phyloP scores from a whole-genome alignment of 2,329 filamentous ascomycete genomes.

The Exophiala phaeomuriformis region DNA sequence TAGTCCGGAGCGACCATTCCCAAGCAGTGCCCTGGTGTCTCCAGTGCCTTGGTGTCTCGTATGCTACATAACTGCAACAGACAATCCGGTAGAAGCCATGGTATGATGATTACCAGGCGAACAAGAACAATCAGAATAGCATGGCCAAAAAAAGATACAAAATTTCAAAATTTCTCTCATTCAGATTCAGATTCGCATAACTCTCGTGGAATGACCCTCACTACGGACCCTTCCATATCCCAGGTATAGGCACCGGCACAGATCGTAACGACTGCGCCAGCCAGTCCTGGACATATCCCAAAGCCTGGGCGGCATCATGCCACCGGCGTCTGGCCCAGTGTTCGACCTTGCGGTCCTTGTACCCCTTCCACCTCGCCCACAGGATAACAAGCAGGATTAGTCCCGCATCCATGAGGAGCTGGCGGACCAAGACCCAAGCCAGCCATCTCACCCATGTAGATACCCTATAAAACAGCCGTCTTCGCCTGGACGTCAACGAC shows the following conservation, averaged over 20 bases:
- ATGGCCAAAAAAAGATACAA: too few species aligned
- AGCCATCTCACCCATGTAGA: conserved; percentile 65
- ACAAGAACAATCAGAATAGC: too few species aligned
- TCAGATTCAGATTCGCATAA: too few species aligned
- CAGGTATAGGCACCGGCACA: background rate
- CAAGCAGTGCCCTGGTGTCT: too few species aligned
- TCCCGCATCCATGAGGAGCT: conserved; percentile 64
- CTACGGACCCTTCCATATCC: background rate
- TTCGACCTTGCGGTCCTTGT: conserved; percentile 37
- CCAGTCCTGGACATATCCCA: conserved; percentile 9
- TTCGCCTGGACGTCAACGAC: conserved; percentile 15
- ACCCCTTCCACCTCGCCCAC: conserved; percentile 37
- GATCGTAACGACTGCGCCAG: conserved; percentile 4
- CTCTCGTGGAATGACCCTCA: background rate
- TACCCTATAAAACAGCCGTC: conserved; percentile 53
- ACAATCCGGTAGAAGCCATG: too few species aligned
- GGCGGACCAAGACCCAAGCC: conserved; percentile 62
- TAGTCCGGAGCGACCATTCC: too few species aligned
- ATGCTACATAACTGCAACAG: too few species aligned
- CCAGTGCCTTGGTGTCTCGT: too few species aligned
- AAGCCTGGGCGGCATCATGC: conserved; percentile 9
- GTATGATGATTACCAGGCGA: too few species aligned
- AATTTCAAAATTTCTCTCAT: background rate
- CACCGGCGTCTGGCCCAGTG: conserved; percentile 23
- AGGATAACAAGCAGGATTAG: conserved; percentile 38